Evolutionary conservation across 495 filamentous ascomycete genomes (phyloP), one percentile per base, ranked within the genome.

Genomic region (Lineolata rhizophorae): DNA sequence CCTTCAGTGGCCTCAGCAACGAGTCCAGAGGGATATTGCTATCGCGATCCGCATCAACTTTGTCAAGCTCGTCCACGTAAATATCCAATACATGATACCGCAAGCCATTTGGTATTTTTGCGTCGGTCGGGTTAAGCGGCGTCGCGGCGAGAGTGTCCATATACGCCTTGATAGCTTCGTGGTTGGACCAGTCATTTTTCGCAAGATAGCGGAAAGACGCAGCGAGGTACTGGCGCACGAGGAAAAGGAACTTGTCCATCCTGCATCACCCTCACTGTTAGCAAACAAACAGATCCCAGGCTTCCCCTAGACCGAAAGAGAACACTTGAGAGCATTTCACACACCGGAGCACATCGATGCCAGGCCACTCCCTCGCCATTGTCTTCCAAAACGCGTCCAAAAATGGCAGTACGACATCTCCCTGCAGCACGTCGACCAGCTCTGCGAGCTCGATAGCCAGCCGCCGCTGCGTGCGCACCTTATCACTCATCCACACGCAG

Each of bases 401-500:
- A 54, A 75, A 85, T 2, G 58, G 58, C 5, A 82, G 56, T 44
- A 74, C 66, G 32, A 61, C 65, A 20, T 62, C 52, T 9, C 59
- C 47, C 16, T 70, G 69, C 20, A 92, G 62, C 11, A 67, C 55
- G 31, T 62, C 57, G 24, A 83, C 53, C 30, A 94, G 70, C 19
- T 56, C 57, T 30, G 87, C 77, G 30, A 95, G 75, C 29, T 81
- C 70, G 34, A 57, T 53, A 45, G 72, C 71, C 30, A 95, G 75
- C 20, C 65, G 68, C 63, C 92, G 85, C 60, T 94, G 85, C 8
- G 76, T 70, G 36, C 73, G 58, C 13, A 82, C 75, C 30, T 78
- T 78, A 56, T 93, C 84, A 50, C 73, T 81, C 73, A 92, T 85
- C 73, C 80, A 93, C 51, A 93, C 69, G 73, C 82, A 87, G 65